A percentile compares a stretch with the other conserved stretches of the same genome.
phyloP scores from a whole-genome alignment of 2,329 filamentous ascomycete genomes.

The Leptodontidium sp. region DNA sequence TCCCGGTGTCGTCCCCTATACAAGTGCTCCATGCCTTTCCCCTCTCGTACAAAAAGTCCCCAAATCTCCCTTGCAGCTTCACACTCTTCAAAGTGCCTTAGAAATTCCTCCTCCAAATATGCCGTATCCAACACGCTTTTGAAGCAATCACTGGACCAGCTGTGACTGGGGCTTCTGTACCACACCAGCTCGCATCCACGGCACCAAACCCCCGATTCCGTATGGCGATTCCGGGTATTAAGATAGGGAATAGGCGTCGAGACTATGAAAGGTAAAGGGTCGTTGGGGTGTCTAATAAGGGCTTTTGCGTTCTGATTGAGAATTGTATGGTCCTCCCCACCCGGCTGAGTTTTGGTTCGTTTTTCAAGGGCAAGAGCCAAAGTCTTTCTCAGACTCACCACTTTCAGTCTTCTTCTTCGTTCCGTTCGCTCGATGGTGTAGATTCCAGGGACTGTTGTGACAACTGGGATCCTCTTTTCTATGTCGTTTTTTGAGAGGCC shows the following conservation, averaged over 20 bases:
- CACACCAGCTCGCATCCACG: not conserved
- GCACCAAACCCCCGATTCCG: not conserved
- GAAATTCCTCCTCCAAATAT: conserved; percentile 20
- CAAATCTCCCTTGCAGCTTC: conserved; percentile 10
- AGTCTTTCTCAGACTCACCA: not conserved
- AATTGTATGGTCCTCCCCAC: not conserved
- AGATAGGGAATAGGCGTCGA: conserved; percentile 5
- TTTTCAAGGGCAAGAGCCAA: conserved; percentile 3
- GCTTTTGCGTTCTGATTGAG: not conserved
- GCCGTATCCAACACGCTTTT: conserved; percentile 19
- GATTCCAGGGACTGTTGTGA: not conserved
- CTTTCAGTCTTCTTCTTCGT: not conserved
- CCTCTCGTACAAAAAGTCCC: conserved; percentile 8
- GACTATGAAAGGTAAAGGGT: not conserved
- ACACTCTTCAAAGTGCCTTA: conserved; percentile 5
- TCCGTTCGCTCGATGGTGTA: not conserved
- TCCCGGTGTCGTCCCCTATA: too few species aligned
- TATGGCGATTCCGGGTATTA: not conserved
- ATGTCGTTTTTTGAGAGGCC: not conserved
- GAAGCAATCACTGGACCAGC: conserved; percentile 4
- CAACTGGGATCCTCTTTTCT: not conserved
- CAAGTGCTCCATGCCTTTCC: conserved; percentile 12
- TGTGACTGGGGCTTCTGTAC: not conserved
- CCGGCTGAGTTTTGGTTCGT: conserved; percentile 1
- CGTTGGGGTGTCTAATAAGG: not conserved